Evolutionary conservation across 345 rosid genomes (phyloP).

Genomic region (Reutealis trisperma): DNA sequence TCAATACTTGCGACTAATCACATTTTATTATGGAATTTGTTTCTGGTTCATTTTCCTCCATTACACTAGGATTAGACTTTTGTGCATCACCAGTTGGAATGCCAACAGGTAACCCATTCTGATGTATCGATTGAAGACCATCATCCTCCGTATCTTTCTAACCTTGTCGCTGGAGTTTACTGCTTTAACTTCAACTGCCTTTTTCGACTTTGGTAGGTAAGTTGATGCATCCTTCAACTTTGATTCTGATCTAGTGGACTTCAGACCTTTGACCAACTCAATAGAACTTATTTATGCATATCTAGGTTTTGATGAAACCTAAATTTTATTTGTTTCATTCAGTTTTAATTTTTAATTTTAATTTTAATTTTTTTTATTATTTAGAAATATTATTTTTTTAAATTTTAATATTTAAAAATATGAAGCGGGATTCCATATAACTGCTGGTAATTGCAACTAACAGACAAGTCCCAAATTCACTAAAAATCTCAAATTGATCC

Average conservation of each 20-base stretch:
- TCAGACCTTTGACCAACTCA: slow-evolving; percentile 38
- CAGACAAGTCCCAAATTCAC: no score
- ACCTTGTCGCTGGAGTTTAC: slow-evolving; percentile 26
- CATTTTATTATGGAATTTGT: background rate
- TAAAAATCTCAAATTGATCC: no score
- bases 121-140: slow-evolving; percentile 1
- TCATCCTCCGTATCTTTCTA: slow-evolving; percentile 23
- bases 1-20: slow-evolving; percentile 44
- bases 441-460: no score
- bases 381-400: no score
- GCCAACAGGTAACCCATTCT: slow-evolving; percentile 31
- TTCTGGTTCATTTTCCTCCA: slow-evolving; percentile 15
- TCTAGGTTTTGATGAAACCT: no score
- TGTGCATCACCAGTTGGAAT: slow-evolving; percentile 47
- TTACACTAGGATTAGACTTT: slow-evolving; percentile 40
- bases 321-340: no score
- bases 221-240: slow-evolving; percentile 34
- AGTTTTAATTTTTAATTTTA: no score
- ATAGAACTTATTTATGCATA: no score
- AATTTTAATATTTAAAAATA: no score
- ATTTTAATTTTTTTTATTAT: no score
- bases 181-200: slow-evolving; percentile 20
- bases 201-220: slow-evolving; percentile 52
- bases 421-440: no score
- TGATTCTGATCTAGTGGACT: slow-evolving; percentile 31